Base-by-base conservation (phyloP, 164 flowering plant species). In the Amborella trichopoda region DNA sequence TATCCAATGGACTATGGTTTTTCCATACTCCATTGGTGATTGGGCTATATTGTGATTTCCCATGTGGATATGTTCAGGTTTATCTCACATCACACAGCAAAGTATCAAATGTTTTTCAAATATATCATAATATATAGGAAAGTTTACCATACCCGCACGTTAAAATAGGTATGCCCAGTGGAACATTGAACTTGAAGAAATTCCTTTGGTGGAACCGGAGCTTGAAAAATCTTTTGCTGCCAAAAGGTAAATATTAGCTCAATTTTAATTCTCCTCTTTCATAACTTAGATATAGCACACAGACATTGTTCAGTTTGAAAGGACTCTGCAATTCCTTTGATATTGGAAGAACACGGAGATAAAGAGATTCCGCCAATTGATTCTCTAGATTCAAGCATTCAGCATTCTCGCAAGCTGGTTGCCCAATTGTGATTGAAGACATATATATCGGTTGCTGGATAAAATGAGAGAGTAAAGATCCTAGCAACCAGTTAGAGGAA, bases 71-170 rank as follows among this genome's bases (percentile, higher is more conserved):
- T n/a, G n/a, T n/a, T n/a, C n/a, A n/a, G n/a, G n/a, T n/a, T n/a
- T n/a, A n/a, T n/a, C n/a, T n/a, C n/a, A n/a, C n/a, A n/a, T n/a
- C n/a, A n/a, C n/a, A n/a, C n/a, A 6, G 11, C 34, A 30, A 30
- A 30, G 34, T 11, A 30, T 11, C 11, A 30, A 30, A 30, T 30
- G 8, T 30, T 30, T 30, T 30, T 6, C 9, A 6, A 30, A 30
- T 8, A 8, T 30, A 6, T 30, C 8, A 30, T 11, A 8, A 30
- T 11, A 30, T 11, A 11, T 30, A 30, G 11, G 11, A 11, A 30
- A 30, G 34, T 30, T n/a, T n/a, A n/a, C n/a, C n/a, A 23, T 70
- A 85, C 95, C 96, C 95, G 72, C 99, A 93, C 46, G 94, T 93
- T 54, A 85, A 53, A 44, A 78, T 87, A 28, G 66, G 47, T 16